Percentiles rank a stretch among this genome's conserved stretches.
These are phyloP conservation scores for Coffea eugenioides DNA, from an alignment of 257 asterid genomes.

Conservation along the genomic window DNA sequence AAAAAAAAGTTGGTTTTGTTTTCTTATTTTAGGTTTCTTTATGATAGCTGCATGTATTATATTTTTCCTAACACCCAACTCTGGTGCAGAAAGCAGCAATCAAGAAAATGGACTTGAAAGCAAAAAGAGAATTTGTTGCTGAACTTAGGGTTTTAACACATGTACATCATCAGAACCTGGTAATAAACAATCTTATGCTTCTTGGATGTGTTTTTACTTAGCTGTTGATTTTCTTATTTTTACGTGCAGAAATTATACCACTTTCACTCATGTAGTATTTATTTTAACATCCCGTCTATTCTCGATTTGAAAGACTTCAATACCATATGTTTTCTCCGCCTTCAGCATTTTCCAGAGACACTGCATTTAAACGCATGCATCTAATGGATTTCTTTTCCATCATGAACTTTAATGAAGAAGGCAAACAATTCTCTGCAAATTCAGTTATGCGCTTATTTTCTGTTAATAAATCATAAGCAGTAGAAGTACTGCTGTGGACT, in stretches of 20 bases:
- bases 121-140: constrained; percentile 83
- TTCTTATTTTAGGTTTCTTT: constrained; percentile 1
- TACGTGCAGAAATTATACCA: neutral
- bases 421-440: too few relatives aligned
- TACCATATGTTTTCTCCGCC: neutral
- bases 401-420: too few relatives aligned
- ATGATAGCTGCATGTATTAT: neutral
- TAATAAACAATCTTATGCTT: constrained; percentile 32
- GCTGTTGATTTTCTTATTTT: neutral
- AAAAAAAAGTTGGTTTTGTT: neutral
- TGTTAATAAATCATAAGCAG: too few relatives aligned
- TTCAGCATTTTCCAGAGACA: neutral
- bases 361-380: too few relatives aligned
- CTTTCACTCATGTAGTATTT: neutral
- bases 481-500: too few relatives aligned
- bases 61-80: neutral
- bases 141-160: constrained; percentile 88
- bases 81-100: constrained; percentile 90
- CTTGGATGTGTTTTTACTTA: neutral
- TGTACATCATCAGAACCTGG: constrained; percentile 99
- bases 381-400: too few relatives aligned
- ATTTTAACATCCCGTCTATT: neutral
- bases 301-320: neutral
- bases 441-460: too few relatives aligned
- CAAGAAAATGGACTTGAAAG: constrained; percentile 97